A percentile compares a stretch with the other conserved stretches of the same genome.
Evolutionary conservation across 2,329 filamentous ascomycete genomes (phyloP).

Genomic region (Sporothrix protearum): DNA sequence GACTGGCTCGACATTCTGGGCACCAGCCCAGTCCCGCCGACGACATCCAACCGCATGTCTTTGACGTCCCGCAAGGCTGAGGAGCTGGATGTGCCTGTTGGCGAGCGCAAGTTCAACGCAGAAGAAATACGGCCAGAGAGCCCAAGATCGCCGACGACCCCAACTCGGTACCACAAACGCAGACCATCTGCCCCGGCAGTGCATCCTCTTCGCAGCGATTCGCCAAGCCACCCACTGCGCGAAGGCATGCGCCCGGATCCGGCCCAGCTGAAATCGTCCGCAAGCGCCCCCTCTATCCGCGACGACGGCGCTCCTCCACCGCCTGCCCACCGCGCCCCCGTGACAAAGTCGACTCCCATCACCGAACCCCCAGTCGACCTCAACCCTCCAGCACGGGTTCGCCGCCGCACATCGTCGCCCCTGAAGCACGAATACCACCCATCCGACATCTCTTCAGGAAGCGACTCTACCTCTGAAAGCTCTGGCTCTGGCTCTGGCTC

Average conservation of each 20-base stretch:
- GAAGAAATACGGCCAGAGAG: background rate
- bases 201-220: slow-evolving; percentile 25
- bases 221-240: slow-evolving; percentile 34
- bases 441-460: slow-evolving; percentile 62
- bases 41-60: slow-evolving; percentile 22
- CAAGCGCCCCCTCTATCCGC: slow-evolving; percentile 40
- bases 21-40: slow-evolving; percentile 43
- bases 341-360: slow-evolving; percentile 39
- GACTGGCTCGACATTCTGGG: slow-evolving; percentile 87
- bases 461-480: slow-evolving; percentile 57
- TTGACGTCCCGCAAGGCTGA: slow-evolving; percentile 27
- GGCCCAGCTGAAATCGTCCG: slow-evolving; percentile 35
- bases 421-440: slow-evolving; percentile 96
- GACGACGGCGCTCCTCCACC: slow-evolving; percentile 56
- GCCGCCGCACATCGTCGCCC: slow-evolving; percentile 81
- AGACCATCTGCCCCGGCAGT: background rate
- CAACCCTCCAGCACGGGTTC: slow-evolving; percentile 45
- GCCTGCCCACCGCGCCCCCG: slow-evolving; percentile 50
- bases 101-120: slow-evolving; percentile 36
- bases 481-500: slow-evolving; percentile 57
- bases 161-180: slow-evolving; percentile 34
- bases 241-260: slow-evolving; percentile 42
- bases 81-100: slow-evolving; percentile 39
- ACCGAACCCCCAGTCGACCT: slow-evolving; percentile 48
- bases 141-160: slow-evolving; percentile 24